Base-by-base conservation (phyloP, 352 stramenopile genomes). In the Pilasporangium apinafurcum region DNA sequence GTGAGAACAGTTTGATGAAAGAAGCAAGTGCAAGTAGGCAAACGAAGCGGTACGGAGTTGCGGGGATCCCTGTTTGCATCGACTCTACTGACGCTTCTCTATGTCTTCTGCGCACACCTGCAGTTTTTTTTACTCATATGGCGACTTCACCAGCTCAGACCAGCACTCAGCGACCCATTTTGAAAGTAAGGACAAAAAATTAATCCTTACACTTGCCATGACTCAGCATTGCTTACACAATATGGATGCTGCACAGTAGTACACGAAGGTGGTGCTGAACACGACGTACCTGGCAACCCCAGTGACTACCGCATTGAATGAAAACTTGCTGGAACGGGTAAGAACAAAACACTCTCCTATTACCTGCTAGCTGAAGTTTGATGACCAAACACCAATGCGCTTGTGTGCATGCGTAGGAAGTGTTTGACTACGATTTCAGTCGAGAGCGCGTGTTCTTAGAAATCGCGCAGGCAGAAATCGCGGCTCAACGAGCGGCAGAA, bases 401-500 rank as follows among this genome's bases (percentile, higher is more conserved):
- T n/a, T n/a, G n/a, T n/a, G n/a, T n/a, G n/a, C n/a, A n/a, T n/a
- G n/a, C n/a, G n/a, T 41, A 86, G 74, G 65, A 79, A 32, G 63
- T 87, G 27, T 87, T 83, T 44, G 65, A 83, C 56, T 87, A 87
- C 52, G 71, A 84, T 49, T 87, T 87, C 35, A 82, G 59, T 28
- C 65, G 66, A 14, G 74, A 87, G 40, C 70, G 68, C 32, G 68
- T 78, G 37, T 83, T 84, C 46, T 40, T 87, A 16, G 71, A 83
- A 56, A 86, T 86, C 36, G 66, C 68, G 1, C 56, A 72, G n/a
- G 64, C 68, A 0, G 64, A 86, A 44, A 70, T 86, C 29, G 56
- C 66, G 29, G 72, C 68, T 13, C 35, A 46, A 32, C 13, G 26
- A 20, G 35, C 35, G 27, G n/a, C n/a, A 46, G 37, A 37, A 37